Percentiles rank a stretch among this genome's conserved stretches.
Conservation (phyloP, 495 filamentous ascomycete species). For the Viridothelium virens region DNA sequence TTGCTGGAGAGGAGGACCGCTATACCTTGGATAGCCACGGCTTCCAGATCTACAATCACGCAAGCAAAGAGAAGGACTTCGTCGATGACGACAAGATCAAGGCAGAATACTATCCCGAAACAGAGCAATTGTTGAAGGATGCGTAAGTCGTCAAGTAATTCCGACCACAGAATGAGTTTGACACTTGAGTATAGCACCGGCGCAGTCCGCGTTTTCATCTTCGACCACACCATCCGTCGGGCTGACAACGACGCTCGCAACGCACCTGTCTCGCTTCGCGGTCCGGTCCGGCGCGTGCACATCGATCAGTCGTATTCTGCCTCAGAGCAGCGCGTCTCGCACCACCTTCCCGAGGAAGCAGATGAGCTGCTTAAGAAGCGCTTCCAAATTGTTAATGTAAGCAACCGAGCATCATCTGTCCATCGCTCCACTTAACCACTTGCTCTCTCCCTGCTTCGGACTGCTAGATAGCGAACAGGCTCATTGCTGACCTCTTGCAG, state of each 20-base stretch:
- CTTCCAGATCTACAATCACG: slow-evolving; percentile 20
- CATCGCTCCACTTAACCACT: neutral
- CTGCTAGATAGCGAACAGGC: too few relatives aligned
- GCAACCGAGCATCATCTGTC: too few relatives aligned
- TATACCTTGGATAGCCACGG: slow-evolving; percentile 19
- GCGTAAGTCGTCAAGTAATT: slow-evolving; percentile 35
- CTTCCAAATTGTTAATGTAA: slow-evolving; percentile 62
- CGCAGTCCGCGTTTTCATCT: slow-evolving; percentile 55
- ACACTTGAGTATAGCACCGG: slow-evolving; percentile 38
- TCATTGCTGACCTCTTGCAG: neutral
- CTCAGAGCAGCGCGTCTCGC: slow-evolving; percentile 46
- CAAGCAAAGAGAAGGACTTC: slow-evolving; percentile 29
- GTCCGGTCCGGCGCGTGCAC: slow-evolving; percentile 60
- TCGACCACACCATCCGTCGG: slow-evolving; percentile 72
- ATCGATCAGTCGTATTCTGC: slow-evolving; percentile 65
- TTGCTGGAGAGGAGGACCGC: slow-evolving; percentile 14
- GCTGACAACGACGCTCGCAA: slow-evolving; percentile 27
- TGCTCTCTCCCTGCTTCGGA: neutral
- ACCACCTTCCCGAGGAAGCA: slow-evolving; percentile 58
- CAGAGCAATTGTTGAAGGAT: slow-evolving; percentile 57
- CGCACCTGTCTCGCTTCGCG: slow-evolving; percentile 37
- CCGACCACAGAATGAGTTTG: neutral
- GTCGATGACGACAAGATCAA: slow-evolving; percentile 62
- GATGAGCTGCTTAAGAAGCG: slow-evolving; percentile 50
- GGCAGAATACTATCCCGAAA: slow-evolving; percentile 56